Base-by-base conservation (phyloP, 2,329 filamentous ascomycete species). In the Hyphodiscus sp. region DNA sequence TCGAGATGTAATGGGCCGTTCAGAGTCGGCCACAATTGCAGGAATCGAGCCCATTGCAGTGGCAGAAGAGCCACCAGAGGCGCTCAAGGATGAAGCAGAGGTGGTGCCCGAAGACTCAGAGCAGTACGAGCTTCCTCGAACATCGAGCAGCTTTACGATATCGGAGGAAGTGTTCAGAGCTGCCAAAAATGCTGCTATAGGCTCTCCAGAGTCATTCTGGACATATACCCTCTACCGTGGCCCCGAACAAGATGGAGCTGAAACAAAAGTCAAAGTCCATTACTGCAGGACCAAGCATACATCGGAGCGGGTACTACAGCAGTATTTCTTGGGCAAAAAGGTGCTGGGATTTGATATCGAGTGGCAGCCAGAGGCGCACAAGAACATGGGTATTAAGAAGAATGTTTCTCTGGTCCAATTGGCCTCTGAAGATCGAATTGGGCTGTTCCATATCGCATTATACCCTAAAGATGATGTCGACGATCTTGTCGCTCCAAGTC, bases 321-420 rank as follows among this genome's bases (percentile, higher is more conserved):
- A 79, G 53, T 76, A 86, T 53, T 96, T 96, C 61, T 65, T 83
- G 41, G 61, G 78, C 23, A 82, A 94, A 63, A 75, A 81, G 41
- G 70, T 95, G 1, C 68, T 96, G n/a, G 91, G 91, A 0, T 90
- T 96, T 57, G 91, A 96, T 64, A 77, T 96, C 57, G 92, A 96
- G 72, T 96, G 92, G 91, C 76, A 82, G 50, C 59, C 74, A 1
- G 73, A 78, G 6, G 76, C 81, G 0, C 72, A 66, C 6, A 74
- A 67, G 19, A 62, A 59, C 8, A 67, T 76, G 2, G 74, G 76
- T 2, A 71, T 83, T 3, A 85, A 87, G 59, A 74, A 78, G 49
- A 89, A 91, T 56, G 80, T 95, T 7, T 91, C 88, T 0, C 70
- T 96, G 41, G 85, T 96, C 44, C 92, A 96, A 69, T 69, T 96